These are phyloP conservation scores for Colletotrichum spinosum DNA, from an alignment of 2,329 filamentous ascomycete species.

Conservation along the genomic window DNA sequence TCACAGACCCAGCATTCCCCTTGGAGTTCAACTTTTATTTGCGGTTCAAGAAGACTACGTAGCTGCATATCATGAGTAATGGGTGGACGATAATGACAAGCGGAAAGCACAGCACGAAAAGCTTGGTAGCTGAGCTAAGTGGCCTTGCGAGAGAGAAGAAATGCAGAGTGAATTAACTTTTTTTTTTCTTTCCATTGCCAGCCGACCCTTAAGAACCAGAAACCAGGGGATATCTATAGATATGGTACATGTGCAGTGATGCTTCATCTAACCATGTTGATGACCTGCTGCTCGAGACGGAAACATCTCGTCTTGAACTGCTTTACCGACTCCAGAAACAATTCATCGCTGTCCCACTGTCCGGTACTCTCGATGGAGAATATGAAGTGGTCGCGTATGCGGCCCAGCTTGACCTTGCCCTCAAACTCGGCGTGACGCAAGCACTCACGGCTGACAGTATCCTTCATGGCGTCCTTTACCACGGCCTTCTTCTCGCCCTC, in stretches of 20 bases:
- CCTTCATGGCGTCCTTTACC: conserved; percentile 88
- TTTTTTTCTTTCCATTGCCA: conserved; percentile 31
- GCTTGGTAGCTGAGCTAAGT: conserved; percentile 2
- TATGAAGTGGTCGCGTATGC: conserved; percentile 95
- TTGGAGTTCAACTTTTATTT: conserved; percentile 73
- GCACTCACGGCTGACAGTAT: conserved; percentile 94
- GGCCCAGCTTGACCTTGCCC: conserved; percentile 92
- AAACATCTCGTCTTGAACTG: conserved; percentile 87
- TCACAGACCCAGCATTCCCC: conserved; percentile 90
- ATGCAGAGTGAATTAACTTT: conserved; percentile 29
- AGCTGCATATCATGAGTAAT: conserved; percentile 7
- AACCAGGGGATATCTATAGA: conserved; percentile 37
- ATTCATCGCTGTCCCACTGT: conserved; percentile 92
- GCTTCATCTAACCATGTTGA: conserved; percentile 68
- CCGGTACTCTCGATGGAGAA: conserved; percentile 95
- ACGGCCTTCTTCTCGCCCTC: conserved; percentile 89
- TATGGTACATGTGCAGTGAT: conserved; percentile 35
- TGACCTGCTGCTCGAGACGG: conserved; percentile 77
- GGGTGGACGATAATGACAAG: conserved; percentile 23
- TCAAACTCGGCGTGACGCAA: conserved; percentile 93
- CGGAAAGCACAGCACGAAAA: neutral
- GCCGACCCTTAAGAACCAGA: conserved; percentile 32
- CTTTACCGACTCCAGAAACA: conserved; percentile 91
- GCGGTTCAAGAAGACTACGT: conserved; percentile 53
- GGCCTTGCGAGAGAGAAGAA: conserved; percentile 6